These are phyloP conservation scores for Setaria viridis DNA, from an alignment of 202 grass and related monocot genomes.

Conservation along the genomic window DNA sequence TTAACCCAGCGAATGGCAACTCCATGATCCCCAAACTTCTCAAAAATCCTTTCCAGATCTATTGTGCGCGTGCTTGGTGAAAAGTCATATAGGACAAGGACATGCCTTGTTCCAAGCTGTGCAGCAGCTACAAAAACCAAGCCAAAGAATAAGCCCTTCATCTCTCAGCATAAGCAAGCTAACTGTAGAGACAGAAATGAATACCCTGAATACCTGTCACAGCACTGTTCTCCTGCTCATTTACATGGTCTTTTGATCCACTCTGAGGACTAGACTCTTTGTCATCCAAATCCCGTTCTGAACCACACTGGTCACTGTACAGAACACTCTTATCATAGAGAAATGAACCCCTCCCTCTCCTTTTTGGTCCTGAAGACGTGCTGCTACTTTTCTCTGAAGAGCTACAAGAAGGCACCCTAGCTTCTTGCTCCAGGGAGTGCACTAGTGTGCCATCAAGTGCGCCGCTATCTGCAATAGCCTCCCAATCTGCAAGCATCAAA, in stretches of 20 bases:
- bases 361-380: constrained; percentile 58
- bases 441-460: constrained; percentile 47
- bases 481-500: constrained; percentile 76
- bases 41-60: constrained; percentile 83
- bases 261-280: constrained; percentile 38
- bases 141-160: constrained; percentile 9
- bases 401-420: constrained; percentile 41
- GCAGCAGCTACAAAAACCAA: constrained; percentile 52
- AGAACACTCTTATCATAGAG: constrained; percentile 86
- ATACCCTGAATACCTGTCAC: constrained; percentile 25
- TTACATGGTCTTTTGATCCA: constrained; percentile 24
- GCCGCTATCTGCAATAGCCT: constrained; percentile 68
- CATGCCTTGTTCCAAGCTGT: constrained; percentile 72
- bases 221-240: constrained; percentile 38
- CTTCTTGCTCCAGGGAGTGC: constrained; percentile 43
- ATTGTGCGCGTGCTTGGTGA: constrained; percentile 59
- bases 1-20: constrained; percentile 85
- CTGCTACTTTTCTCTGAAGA: constrained; percentile 49
- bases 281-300: constrained; percentile 49
- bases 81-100: constrained; percentile 77
- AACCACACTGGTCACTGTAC: constrained; percentile 77
- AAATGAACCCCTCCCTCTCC: constrained; percentile 88
- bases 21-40: constrained; percentile 66
- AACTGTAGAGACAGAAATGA: constrained; percentile 10
- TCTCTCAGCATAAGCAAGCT: constrained; percentile 27